Percentiles rank a stretch among this genome's conserved stretches.
Evolutionary conservation across 306 rosid species (phyloP).

Genomic region (Psophocarpus tetragonolobus): DNA sequence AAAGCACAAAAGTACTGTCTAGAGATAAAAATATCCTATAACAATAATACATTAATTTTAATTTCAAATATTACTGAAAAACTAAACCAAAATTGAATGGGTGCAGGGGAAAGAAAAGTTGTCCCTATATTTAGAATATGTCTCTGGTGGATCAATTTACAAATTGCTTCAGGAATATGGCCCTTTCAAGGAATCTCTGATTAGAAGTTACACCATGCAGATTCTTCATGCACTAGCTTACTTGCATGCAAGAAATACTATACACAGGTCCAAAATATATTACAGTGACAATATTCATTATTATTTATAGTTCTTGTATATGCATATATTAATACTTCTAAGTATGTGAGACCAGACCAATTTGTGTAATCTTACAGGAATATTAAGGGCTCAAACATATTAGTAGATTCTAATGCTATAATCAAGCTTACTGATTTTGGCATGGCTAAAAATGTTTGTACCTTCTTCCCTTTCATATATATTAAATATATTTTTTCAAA

Average conservation of each 20-base stretch:
- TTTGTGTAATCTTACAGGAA: neutral
- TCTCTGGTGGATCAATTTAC: neutral
- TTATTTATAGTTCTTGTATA: neutral
- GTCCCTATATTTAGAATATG: neutral
- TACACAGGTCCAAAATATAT: neutral
- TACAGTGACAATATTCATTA: neutral
- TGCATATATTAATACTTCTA: neutral
- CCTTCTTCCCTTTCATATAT: neutral
- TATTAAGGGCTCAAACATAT: neutral
- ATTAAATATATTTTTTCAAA: too few species aligned
- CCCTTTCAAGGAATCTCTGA: neutral
- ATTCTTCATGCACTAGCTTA: neutral
- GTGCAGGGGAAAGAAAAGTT: neutral
- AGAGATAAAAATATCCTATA: too few species aligned
- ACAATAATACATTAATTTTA: too few species aligned
- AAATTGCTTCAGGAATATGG: neutral
- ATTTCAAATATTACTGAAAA: neutral
- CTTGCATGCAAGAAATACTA: neutral
- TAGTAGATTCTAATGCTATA: neutral
- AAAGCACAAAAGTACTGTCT: neutral
- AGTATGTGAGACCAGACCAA: neutral
- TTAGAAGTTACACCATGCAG: neutral
- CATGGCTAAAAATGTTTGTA: neutral
- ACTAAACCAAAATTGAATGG: neutral
- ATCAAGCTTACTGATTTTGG: constrained; percentile 11